Percentiles rank a stretch among this genome's conserved stretches.
phyloP scores from a whole-genome alignment of 805 yeast genomes.

The Candida schatavii region DNA sequence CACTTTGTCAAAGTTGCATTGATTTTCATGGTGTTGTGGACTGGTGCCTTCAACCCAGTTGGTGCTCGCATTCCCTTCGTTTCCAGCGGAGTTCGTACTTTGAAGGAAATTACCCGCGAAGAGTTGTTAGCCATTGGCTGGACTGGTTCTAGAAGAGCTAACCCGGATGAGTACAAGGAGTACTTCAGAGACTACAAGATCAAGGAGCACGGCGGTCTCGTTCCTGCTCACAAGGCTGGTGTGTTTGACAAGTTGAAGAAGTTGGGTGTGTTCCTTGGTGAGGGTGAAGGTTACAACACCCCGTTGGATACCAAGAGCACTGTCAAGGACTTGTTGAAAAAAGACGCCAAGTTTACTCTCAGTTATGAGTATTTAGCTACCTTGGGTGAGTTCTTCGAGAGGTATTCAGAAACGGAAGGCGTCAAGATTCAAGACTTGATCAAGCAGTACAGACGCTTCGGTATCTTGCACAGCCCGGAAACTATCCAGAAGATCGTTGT shows the following conservation, averaged over 20 bases:
- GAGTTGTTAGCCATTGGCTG: constrained; percentile 73
- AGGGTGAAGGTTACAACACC: constrained; percentile 82
- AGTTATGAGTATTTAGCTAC: constrained; percentile 55
- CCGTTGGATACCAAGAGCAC: constrained; percentile 44
- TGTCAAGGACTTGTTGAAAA: constrained; percentile 28
- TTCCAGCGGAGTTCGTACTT: constrained; percentile 16
- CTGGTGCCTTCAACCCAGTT: constrained; percentile 79
- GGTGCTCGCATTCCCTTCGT: constrained; percentile 17
- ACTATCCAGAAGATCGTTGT: constrained; percentile 36
- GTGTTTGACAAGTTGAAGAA: constrained; percentile 54
- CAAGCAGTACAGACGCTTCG: constrained; percentile 65
- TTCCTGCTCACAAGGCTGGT: constrained; percentile 75
- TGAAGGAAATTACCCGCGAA: constrained; percentile 47
- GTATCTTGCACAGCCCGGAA: constrained; percentile 52
- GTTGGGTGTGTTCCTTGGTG: constrained; percentile 61
- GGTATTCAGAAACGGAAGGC: constrained; percentile 36
- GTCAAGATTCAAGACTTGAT: constrained; percentile 41
- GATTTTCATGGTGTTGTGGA: constrained; percentile 55
- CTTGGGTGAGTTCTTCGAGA: constrained; percentile 48
- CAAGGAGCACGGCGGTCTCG: constrained; percentile 68
- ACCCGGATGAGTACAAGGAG: constrained; percentile 67
- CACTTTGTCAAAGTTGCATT: constrained; percentile 63
- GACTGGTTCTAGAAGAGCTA: constrained; percentile 86
- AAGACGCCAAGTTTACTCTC: constrained; percentile 46
- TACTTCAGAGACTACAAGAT: constrained; percentile 62